These are phyloP conservation scores for Aspergillus ibericus DNA, from an alignment of 2,329 filamentous ascomycete species.

Conservation along the genomic window DNA sequence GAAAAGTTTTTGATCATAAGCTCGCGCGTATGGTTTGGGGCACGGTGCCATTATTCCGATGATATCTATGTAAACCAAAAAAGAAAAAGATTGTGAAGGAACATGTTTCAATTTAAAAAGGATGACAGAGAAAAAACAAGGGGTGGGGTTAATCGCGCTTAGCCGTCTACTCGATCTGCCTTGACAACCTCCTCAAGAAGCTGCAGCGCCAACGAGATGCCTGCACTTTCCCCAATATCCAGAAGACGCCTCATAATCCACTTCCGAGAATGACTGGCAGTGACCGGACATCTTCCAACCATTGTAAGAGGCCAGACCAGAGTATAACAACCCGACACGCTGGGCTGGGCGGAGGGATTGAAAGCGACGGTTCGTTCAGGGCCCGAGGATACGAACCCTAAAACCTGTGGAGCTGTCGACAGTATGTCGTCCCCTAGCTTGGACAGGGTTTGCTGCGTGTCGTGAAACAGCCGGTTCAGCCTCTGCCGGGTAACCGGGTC, in stretches of 20 bases:
- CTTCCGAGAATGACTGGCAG: constrained; percentile 3
- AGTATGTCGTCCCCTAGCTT: constrained; percentile 20
- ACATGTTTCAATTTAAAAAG: too few relatives aligned
- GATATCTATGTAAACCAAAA: too few relatives aligned
- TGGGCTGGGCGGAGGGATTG: neutral
- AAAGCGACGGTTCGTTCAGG: neutral
- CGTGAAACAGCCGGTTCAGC: constrained; percentile 4
- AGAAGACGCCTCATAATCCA: constrained; percentile 18
- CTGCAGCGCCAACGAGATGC: constrained; percentile 15
- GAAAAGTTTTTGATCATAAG: too few relatives aligned
- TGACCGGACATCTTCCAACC: constrained; percentile 13
- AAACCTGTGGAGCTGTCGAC: constrained; percentile 22
- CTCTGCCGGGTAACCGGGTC: neutral
- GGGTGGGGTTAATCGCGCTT: too few relatives aligned
- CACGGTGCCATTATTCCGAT: too few relatives aligned
- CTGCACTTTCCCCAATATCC: constrained; percentile 9
- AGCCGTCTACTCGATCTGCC: constrained; percentile 6
- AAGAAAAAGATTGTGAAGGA: too few relatives aligned
- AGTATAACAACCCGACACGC: constrained; percentile 18
- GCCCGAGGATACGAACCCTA: constrained; percentile 14
- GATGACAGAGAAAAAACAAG: too few relatives aligned
- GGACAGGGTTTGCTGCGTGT: constrained; percentile 12
- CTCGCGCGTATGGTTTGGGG: too few relatives aligned
- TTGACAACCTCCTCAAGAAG: constrained; percentile 14
- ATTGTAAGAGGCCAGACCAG: constrained; percentile 20